These are phyloP conservation scores for Salvia splendens DNA, from an alignment of 257 asterid species.

Conservation along the genomic window DNA sequence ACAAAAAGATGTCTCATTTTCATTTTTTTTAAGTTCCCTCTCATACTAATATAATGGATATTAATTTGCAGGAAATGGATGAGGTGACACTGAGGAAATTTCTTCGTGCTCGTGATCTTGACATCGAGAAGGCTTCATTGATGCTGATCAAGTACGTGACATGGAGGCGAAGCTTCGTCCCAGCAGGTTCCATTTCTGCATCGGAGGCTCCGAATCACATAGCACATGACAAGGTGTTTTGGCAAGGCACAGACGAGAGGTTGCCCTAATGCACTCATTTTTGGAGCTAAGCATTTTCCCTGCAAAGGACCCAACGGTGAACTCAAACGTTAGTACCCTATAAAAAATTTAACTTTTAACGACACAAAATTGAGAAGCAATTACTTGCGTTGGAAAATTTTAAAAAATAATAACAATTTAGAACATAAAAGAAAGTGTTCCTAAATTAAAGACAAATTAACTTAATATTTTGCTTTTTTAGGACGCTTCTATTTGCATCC, in stretches of 20 bases:
- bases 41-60: too few species aligned
- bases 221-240: slow-evolving; percentile 65
- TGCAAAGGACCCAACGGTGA: slow-evolving; percentile 57
- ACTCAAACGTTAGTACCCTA: slow-evolving; percentile 53
- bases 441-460: too few species aligned
- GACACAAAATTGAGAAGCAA: too few species aligned
- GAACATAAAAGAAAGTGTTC: too few species aligned
- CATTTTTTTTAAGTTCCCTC: too few species aligned
- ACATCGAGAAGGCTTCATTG: slow-evolving; percentile 54
- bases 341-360: too few species aligned
- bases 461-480: too few species aligned
- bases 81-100: slow-evolving; percentile 64
- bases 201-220: slow-evolving; percentile 52
- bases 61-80: slow-evolving; percentile 49
- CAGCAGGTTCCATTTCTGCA: slow-evolving; percentile 49
- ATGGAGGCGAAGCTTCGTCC: slow-evolving; percentile 68
- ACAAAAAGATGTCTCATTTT: too few species aligned
- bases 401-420: too few species aligned
- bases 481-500: too few species aligned
- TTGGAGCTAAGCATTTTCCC: slow-evolving; percentile 59
- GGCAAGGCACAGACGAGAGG: slow-evolving; percentile 80
- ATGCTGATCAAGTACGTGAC: slow-evolving; percentile 57
- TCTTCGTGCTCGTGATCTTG: slow-evolving; percentile 72
- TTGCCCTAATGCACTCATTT: slow-evolving; percentile 54
- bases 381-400: too few species aligned